Base-by-base conservation (phyloP, 2,329 filamentous ascomycete genomes). In the Fusarium robinianum region DNA sequence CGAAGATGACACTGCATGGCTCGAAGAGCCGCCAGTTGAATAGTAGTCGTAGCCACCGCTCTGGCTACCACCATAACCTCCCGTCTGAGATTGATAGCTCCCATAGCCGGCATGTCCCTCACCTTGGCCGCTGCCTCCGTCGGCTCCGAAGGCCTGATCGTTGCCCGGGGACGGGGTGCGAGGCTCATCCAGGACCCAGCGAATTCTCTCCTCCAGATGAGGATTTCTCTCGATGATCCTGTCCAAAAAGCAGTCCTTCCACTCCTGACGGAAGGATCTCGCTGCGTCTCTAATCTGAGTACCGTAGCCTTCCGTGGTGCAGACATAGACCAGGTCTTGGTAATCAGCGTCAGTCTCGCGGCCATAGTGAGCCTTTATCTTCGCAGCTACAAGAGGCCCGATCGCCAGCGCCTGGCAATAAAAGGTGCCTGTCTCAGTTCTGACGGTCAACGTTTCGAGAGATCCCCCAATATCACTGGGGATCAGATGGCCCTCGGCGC, bases 191-290 rank as follows among this genome's bases (percentile, higher is more conserved):
- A 33, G 30, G 18, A 17, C 30, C 30, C 30, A 33, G 5, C 30
- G 30, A 21, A 21, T 12, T 8, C 11, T 6, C 11, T 33, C 5
- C 15, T 33, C 16, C 8, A 33, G 15, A 6, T 6, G n/a, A 5
- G 19, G 33, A 15, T 36, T 6, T 16, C n/a, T 6, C 18, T 36
- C 33, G 6, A 24, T 25, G 22, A 29, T 24, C 21, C 15, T 26
- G 9, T 38, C 23, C 22, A 38, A 17, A 24, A 38, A 38, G 15
- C 34, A 38, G 12, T 38, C 17, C 22, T 38, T 38, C 34, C 34
- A 38, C 24, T 38, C 34, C 14, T 18, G 9, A 3, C 34, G 34
- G 29, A 38, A 38, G 12, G 8, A 12, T 12, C 10, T 9, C 16
- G 34, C 34, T 5, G 34, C 34, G 8, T 6, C 17, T 17, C 34